Base-by-base conservation (phyloP, 352 stramenopile species). In the Thalassiosira mediterranea region DNA sequence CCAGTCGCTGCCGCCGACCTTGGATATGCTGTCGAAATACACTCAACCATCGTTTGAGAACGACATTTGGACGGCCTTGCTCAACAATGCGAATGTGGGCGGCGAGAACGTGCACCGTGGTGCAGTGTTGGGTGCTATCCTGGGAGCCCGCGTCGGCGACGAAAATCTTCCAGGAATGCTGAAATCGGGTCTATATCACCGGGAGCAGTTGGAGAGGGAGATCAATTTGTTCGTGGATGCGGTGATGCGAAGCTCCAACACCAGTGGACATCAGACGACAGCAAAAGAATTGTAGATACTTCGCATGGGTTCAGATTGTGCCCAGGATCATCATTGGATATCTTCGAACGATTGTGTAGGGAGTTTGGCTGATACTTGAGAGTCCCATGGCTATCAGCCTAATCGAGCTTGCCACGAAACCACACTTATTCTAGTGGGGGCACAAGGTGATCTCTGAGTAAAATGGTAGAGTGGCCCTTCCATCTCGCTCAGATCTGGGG, bases 101-200 rank as follows among this genome's bases (percentile, higher is more conserved):
- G 91, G 91, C 47, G 91, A 95, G 63, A 95, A 95, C 82, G 90
- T 95, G 4, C 89, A 91, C 70, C 69, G 87, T 26, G 91, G 86
- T 17, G 82, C 88, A 1, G 32, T 90, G 1, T 57, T 95, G 5
- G 91, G 91, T 11, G 90, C 89, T 15, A 59, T 95, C 26, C 61
- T 94, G 17, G 91, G 90, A 32, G 89, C 90, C 10, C 52, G 76
- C 29, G 64, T 44, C 5, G 84, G 87, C 3, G 51, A 77, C 29
- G 58, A 74, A 46, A 59, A 62, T 37, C 52, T 89, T 10, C 79
- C 76, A 48, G 2, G 52, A 15, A n/a, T 73, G 29, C 46, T 88
- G 26, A 75, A 79, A 8, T 60, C 78, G 10, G 87, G 79, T 53
- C 60, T 91, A 21, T 71, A 74, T 58, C 40, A 76, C 11, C 70